Base-by-base conservation (phyloP, 2,329 filamentous ascomycete species). In the Penicillium concentricum region DNA sequence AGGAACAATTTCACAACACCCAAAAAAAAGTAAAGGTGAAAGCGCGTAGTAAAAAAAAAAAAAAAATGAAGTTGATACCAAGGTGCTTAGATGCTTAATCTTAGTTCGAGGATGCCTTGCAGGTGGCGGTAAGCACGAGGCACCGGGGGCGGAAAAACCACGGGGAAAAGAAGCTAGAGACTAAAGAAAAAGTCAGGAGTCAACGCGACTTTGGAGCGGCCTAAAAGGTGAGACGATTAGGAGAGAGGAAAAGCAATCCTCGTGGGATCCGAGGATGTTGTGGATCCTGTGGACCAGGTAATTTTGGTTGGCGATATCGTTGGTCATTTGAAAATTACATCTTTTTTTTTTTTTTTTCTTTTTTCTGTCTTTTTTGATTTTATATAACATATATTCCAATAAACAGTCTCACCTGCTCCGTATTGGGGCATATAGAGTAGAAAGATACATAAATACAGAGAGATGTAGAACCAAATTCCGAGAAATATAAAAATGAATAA, bases 31-130 rank as follows among this genome's bases (percentile, higher is more conserved):
- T 30, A 32, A 32, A 6, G 12, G 13, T 13, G 37, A 24, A 50
- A 54, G 45, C 52, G 45, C 20, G 30, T 16, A 43, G 28, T 10
- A 13, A n/a, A 42, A 16, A 49, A 34, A 30, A 28, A 47, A 53
- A 57, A 58, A 38, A 57, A 60, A 46, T 54, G 52, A 61, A 62
- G 68, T 64, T 58, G 59, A 55, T 58, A 56, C 58, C 54, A 58
- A 65, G 72, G 72, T 73, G 72, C 71, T 74, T 74, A 62, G 72
- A 73, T 73, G 72, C 72, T 74, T 74, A 74, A 74, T 72, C 61
- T 72, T 74, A 74, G 72, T 71, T 61, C 66, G 47, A 51, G 62
- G 66, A 71, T 71, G 69, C 65, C 71, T 69, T 73, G 71, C 72
- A 72, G 69, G 69, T 70, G 70, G 67, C 69, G 69, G 70, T 67